Conservation (phyloP, 768 basidiomycete species). For the Lyophyllum decastes region DNA sequence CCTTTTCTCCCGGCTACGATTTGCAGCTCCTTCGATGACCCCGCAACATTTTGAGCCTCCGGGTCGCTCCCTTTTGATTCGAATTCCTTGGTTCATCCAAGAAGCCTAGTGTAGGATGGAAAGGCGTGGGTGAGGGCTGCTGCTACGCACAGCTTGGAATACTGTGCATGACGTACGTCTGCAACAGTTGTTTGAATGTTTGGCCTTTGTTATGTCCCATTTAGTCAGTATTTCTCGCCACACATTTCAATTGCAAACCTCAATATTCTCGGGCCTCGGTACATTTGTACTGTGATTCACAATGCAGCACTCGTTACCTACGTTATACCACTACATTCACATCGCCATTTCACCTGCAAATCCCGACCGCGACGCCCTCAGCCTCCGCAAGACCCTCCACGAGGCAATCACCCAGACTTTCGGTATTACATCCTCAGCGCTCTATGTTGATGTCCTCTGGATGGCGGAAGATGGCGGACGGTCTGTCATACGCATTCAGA, state of each 20-base stretch:
- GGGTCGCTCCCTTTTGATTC: not conserved
- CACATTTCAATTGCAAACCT: too few relatives aligned
- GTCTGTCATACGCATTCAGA: constrained; percentile 40
- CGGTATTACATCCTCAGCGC: constrained; percentile 51
- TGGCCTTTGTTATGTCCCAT: not conserved
- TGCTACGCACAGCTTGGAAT: not conserved
- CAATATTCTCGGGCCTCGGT: not conserved
- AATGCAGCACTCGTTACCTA: constrained; percentile 24
- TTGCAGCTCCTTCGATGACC: constrained; percentile 50
- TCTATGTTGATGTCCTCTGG: constrained; percentile 63
- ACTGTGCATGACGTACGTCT: constrained; percentile 14
- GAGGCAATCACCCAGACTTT: constrained; percentile 56
- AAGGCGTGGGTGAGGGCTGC: not conserved
- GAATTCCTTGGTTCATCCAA: constrained; percentile 1
- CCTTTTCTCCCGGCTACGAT: constrained; percentile 39
- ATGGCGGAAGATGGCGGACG: constrained; percentile 40
- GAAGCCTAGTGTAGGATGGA: not conserved
- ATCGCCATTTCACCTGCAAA: constrained; percentile 40
- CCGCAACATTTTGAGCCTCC: constrained; percentile 43
- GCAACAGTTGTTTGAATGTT: constrained; percentile 10
- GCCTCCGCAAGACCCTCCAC: constrained; percentile 55
- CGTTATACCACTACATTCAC: constrained; percentile 46
- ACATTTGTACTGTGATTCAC: not conserved
- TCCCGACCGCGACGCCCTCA: constrained; percentile 36
- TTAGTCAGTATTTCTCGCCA: too few relatives aligned